These are phyloP conservation scores for Hemisphaericaspora subhashii DNA, from an alignment of 1,139 yeast species.

Conservation along the genomic window DNA sequence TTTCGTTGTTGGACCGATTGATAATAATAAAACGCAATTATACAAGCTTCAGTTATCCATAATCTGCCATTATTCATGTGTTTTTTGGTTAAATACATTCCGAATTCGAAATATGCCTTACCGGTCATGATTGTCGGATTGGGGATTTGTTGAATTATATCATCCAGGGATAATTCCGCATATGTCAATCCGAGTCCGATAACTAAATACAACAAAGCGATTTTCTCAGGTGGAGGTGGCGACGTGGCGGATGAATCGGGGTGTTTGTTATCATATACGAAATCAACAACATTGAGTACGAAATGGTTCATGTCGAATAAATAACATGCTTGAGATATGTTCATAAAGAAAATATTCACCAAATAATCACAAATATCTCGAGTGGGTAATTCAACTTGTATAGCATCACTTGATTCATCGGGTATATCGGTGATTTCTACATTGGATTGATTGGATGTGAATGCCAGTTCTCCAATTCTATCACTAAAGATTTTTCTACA, in stretches of 20 bases:
- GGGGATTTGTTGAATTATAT: constrained; percentile 9
- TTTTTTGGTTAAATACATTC: constrained; percentile 12
- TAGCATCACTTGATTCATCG: constrained; percentile 11
- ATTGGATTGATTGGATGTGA: constrained; percentile 10
- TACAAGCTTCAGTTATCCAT: constrained; percentile 43
- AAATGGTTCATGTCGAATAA: constrained; percentile 13
- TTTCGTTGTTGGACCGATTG: constrained; percentile 37
- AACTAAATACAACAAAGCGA: constrained; percentile 13
- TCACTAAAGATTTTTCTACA: constrained; percentile 21
- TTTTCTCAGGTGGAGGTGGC: constrained; percentile 13
- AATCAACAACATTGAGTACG: constrained; percentile 8
- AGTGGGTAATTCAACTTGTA: constrained; percentile 14
- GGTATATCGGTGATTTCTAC: constrained; percentile 13
- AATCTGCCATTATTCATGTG: constrained; percentile 20
- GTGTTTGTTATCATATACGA: constrained; percentile 12
- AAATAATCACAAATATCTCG: constrained; percentile 8
- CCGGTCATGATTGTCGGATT: constrained; percentile 12
- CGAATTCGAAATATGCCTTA: constrained; percentile 15
- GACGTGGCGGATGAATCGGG: too few species aligned
- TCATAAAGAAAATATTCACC: constrained; percentile 8
- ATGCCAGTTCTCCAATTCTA: constrained; percentile 13
- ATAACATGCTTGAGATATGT: constrained; percentile 13
- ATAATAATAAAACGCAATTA: constrained; percentile 36
- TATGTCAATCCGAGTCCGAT: constrained; percentile 15
- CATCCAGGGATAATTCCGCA: constrained; percentile 13